phyloP scores from a whole-genome alignment of 345 rosid species.

The Syzygium jambos region DNA sequence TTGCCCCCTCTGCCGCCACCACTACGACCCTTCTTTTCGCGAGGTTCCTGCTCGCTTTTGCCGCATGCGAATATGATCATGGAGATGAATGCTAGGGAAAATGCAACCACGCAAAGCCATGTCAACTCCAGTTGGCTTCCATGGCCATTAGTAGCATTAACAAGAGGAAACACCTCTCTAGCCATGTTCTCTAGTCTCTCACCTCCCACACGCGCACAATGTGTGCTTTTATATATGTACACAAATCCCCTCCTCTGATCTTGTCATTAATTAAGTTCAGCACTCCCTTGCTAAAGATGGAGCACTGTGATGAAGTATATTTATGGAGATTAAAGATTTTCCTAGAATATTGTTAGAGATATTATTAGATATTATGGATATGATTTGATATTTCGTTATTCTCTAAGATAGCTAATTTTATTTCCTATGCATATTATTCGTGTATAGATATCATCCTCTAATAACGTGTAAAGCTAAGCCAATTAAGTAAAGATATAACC shows the following conservation, averaged over 20 bases:
- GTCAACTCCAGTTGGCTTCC: neutral
- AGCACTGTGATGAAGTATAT: neutral
- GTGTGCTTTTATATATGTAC: neutral
- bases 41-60: neutral
- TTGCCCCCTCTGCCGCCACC: neutral
- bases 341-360: too few relatives aligned
- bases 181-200: neutral
- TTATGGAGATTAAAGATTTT: too few relatives aligned
- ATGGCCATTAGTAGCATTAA: neutral
- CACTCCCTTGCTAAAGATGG: neutral
- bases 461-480: too few relatives aligned
- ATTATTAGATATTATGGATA: too few relatives aligned
- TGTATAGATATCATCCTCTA: too few relatives aligned
- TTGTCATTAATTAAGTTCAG: neutral
- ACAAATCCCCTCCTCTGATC: neutral
- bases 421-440: too few relatives aligned
- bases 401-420: too few relatives aligned
- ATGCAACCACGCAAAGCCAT: neutral
- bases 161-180: neutral
- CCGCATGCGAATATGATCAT: slow-evolving; percentile 7
- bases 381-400: too few relatives aligned
- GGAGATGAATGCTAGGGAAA: neutral
- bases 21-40: neutral
- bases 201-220: neutral
- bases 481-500: too few relatives aligned